Conservation (phyloP, 2,329 filamentous ascomycete species). For the Scytalidium lignicola region DNA sequence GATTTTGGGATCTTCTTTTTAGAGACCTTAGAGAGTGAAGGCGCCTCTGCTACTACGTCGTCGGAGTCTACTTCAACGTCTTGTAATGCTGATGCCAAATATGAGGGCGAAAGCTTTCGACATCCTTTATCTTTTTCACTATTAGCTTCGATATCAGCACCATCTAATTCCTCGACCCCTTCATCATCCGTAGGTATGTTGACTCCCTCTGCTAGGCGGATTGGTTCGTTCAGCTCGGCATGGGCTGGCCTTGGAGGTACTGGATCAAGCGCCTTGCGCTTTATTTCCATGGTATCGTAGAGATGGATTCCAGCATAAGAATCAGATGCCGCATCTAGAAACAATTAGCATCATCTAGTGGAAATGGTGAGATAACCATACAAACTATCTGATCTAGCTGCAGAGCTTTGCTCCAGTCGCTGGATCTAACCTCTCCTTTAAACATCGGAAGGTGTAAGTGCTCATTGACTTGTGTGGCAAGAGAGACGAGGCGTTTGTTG, state of each 20-base stretch:
- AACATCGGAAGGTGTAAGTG: slow-evolving; percentile 68
- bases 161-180: slow-evolving; percentile 22
- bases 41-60: not conserved
- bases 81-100: slow-evolving; percentile 5
- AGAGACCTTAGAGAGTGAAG: slow-evolving; percentile 14
- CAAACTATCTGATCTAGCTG: slow-evolving; percentile 60
- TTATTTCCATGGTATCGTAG: slow-evolving; percentile 65
- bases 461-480: slow-evolving; percentile 67
- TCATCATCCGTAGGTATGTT: slow-evolving; percentile 22
- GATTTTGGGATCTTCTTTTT: slow-evolving; percentile 1
- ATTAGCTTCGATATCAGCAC: slow-evolving; percentile 22
- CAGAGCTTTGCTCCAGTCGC: slow-evolving; percentile 68
- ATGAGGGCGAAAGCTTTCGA: slow-evolving; percentile 5
- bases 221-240: slow-evolving; percentile 62
- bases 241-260: slow-evolving; percentile 65
- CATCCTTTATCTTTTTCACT: slow-evolving; percentile 2
- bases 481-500: slow-evolving; percentile 59
- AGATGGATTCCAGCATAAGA: slow-evolving; percentile 75
- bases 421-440: slow-evolving; percentile 67
- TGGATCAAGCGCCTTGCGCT: slow-evolving; percentile 61
- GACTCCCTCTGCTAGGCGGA: slow-evolving; percentile 47
- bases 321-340: slow-evolving; percentile 70
- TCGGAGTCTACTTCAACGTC: slow-evolving; percentile 23
- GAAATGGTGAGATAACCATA: slow-evolving; percentile 38
- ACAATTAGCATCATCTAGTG: slow-evolving; percentile 24